Percentiles rank a stretch among this genome's conserved stretches.
These are phyloP conservation scores for Irineochytrium annulatum DNA, from an alignment of 192 early-diverging fungal genomes.

Conservation along the genomic window DNA sequence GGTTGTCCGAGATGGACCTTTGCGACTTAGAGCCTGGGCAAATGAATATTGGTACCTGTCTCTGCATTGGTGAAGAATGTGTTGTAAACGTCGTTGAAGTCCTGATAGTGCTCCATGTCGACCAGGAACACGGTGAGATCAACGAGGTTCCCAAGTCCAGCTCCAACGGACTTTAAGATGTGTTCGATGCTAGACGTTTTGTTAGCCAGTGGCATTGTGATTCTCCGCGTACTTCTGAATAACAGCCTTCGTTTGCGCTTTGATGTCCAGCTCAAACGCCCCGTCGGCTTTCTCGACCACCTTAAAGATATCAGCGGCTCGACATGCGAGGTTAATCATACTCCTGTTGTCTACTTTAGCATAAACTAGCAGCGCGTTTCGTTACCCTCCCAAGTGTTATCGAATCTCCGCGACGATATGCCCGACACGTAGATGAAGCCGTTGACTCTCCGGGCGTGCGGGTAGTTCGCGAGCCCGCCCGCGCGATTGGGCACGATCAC, in stretches of 20 bases:
- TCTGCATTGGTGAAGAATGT: conserved; percentile 44
- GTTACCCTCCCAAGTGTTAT: conserved; percentile 54
- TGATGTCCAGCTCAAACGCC: conserved; percentile 53
- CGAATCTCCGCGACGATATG: conserved; percentile 50
- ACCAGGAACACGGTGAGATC: conserved; percentile 72
- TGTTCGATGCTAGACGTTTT: conserved; percentile 41
- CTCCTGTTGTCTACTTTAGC: not conserved
- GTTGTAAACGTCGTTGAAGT: conserved; percentile 67
- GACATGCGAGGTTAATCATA: too few relatives aligned
- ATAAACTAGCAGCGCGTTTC: not conserved
- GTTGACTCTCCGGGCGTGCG: conserved; percentile 53
- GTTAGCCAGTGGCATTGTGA: not conserved
- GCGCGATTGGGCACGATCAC: conserved; percentile 50
- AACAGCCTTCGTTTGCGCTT: conserved; percentile 59
- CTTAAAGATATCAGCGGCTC: conserved; percentile 25
- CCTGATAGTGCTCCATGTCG: conserved; percentile 64
- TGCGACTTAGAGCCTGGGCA: not conserved
- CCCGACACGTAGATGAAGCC: conserved; percentile 61
- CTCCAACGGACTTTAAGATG: conserved; percentile 53
- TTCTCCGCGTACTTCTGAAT: conserved; percentile 50
- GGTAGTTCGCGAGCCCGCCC: conserved; percentile 61
- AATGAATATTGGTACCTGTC: not conserved
- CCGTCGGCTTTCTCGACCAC: conserved; percentile 52
- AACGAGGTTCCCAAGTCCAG: conserved; percentile 52
- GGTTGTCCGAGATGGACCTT: conserved; percentile 55